These are phyloP conservation scores for Cichorium intybus DNA, from an alignment of 140 eudicot genomes.

Conservation along the genomic window DNA sequence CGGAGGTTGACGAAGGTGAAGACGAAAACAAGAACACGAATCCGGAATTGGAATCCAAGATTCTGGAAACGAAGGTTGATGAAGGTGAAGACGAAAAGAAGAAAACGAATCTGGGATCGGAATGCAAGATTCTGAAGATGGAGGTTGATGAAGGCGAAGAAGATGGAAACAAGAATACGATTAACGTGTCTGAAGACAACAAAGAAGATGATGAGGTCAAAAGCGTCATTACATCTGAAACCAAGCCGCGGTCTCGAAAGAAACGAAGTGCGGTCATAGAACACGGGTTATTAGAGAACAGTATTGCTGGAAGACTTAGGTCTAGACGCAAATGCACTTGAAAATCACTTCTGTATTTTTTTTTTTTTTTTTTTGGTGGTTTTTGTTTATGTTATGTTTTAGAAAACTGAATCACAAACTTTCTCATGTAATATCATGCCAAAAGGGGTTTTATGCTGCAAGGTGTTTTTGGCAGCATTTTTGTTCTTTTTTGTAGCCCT, in stretches of 20 bases:
- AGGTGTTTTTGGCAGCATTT: too few species aligned
- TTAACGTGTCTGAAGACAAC: slow-evolving; percentile 12
- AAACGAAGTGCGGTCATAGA: slow-evolving; percentile 17
- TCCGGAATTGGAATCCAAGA: not conserved
- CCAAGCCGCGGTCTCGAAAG: slow-evolving; percentile 32
- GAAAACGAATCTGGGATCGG: slow-evolving; percentile 3
- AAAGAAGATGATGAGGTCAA: slow-evolving; percentile 17
- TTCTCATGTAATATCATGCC: too few species aligned
- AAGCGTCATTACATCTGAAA: slow-evolving; percentile 7
- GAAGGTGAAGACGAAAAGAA: slow-evolving; percentile 9
- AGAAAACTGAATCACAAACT: not conserved
- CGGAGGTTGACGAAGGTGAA: slow-evolving; percentile 4
- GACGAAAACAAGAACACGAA: slow-evolving; percentile 6
- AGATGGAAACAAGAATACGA: not conserved
- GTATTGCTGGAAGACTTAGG: slow-evolving; percentile 37
- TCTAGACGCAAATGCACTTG: slow-evolving; percentile 26
- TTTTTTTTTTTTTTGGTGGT: not conserved
- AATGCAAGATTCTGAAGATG: not conserved
- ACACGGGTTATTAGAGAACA: too few species aligned
- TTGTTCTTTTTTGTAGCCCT: slow-evolving; percentile 11
- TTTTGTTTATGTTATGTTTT: not conserved
- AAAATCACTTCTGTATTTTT: not conserved
- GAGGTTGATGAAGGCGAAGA: slow-evolving; percentile 7
- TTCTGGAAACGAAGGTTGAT: not conserved
- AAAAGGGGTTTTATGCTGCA: too few species aligned